Base-by-base conservation (phyloP, 768 basidiomycete species). In the Termitomyces sp. region DNA sequence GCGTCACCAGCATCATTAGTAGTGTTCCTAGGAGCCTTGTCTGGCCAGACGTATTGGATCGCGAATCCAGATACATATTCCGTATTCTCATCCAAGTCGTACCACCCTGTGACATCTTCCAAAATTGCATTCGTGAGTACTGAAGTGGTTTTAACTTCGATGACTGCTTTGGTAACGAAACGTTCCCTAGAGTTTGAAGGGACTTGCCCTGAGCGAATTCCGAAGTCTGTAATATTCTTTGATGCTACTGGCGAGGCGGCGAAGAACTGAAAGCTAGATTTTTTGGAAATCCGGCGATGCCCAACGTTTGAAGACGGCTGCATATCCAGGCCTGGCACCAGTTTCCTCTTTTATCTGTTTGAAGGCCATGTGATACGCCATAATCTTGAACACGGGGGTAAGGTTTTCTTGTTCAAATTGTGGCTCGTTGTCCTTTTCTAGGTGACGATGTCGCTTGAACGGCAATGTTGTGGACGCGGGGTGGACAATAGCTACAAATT, bases 321-420 rank as follows among this genome's bases (percentile, higher is more conserved):
- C 25, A 12, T 44, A 44, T 8, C 11, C 11, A 27, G 25, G 25
- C 10, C 32, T 32, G 3, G 3, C 0, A 34, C 14, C n/a, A n/a
- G n/a, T n/a, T 34, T 34, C 12, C 14, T 14, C 14, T 4, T 7
- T 11, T 4, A 34, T 14, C 12, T 34, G 6, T 3, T 34, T 14
- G 12, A 12, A 34, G 8, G 34, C 48, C 28, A 35, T 35, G 3
- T 49, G 34, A 19, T 49, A 49, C 23, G 14, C 48, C 48, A 49
- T 49, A 16, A 49, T 49, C 8, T 25, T 49, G 16, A 49, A 49
- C 7, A 49, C 48, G 10, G 48, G 21, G 1, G 14, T 16, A 2
- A 49, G 48, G 11, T 49, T 32, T 30, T 49, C 48, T 49, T 49
- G 48, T 34, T 49, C 21, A 2, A 49, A 49, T 16, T 35, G 48